Evolutionary conservation across 106 monocot species (phyloP).

Genomic region (Chionographis japonica): DNA sequence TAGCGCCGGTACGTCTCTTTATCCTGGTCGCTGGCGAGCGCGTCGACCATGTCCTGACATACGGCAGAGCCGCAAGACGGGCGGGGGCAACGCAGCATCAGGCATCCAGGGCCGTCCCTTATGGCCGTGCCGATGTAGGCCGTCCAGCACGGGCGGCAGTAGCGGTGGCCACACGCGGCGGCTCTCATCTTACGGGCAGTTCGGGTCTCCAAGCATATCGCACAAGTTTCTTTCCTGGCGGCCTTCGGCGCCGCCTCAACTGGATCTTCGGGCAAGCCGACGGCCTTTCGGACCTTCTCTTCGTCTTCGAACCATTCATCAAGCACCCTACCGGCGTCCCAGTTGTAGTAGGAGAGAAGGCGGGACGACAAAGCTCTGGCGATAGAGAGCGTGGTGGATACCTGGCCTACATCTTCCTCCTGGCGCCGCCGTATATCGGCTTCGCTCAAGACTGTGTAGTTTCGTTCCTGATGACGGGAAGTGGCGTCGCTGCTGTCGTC

Average conservation of each 20-base stretch:
- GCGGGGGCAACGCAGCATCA: constrained; percentile 1
- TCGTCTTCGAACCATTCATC: not conserved
- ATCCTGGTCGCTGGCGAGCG: not conserved
- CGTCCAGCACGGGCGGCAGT: not conserved
- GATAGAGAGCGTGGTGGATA: not conserved
- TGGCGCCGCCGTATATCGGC: not conserved
- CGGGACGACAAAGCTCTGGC: not conserved
- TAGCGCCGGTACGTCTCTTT: not conserved
- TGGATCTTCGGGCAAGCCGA: not conserved
- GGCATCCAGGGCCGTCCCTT: not conserved
- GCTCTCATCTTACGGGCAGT: not conserved
- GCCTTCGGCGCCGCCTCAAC: not conserved
- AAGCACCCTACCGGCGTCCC: not conserved
- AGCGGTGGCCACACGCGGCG: not conserved
- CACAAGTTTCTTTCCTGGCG: not conserved
- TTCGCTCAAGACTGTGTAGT: not conserved
- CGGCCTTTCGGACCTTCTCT: not conserved
- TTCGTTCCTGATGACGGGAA: too few species aligned
- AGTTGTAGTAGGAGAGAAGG: constrained; percentile 1
- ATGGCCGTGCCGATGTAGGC: not conserved
- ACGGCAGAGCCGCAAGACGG: not conserved
- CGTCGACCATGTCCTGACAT: not conserved
- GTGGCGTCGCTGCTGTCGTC: too few species aligned
- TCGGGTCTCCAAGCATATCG: not conserved
- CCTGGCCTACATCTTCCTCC: not conserved